These are phyloP conservation scores for Chaetoscypha palmicola DNA, from an alignment of 2,329 filamentous ascomycete genomes.

Conservation along the genomic window DNA sequence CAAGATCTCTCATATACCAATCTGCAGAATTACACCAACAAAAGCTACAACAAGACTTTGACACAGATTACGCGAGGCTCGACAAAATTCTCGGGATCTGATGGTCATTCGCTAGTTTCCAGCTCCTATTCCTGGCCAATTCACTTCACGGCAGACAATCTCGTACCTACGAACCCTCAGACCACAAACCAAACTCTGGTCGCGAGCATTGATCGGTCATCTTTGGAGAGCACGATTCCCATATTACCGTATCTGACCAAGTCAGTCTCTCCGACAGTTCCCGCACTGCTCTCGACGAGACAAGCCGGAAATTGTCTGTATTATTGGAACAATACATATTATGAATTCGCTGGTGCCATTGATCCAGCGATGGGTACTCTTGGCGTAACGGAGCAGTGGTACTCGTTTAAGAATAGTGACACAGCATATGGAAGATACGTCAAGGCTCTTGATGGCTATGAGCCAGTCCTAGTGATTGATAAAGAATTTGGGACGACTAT, in stretches of 20 bases:
- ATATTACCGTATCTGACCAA: conserved; percentile 19
- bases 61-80: conserved; percentile 14
- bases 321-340: conserved; percentile 23
- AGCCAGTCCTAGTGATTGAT: conserved; percentile 18
- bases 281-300: conserved; percentile 10
- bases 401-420: conserved; percentile 9
- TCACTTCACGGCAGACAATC: conserved; percentile 12
- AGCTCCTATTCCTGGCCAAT: conserved; percentile 17
- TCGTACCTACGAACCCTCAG: conserved; percentile 10
- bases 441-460: conserved; percentile 22
- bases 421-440: conserved; percentile 20
- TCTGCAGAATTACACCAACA: conserved; percentile 15
- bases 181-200: conserved; percentile 13
- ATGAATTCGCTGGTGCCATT: conserved; percentile 20
- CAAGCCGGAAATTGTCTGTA: conserved; percentile 20
- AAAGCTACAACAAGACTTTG: conserved; percentile 17
- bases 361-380: conserved; percentile 15
- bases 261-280: conserved; percentile 4
- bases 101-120: conserved; percentile 1
- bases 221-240: conserved; percentile 7
- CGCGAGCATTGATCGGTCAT: conserved; percentile 15
- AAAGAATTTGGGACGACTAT: conserved; percentile 13
- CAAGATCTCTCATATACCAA: conserved; percentile 18
- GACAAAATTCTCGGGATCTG: conserved; percentile 11
- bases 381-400: conserved; percentile 21